phyloP scores from a whole-genome alignment of 2,329 filamentous ascomycete genomes.

The Sarocladiaceae sp. region DNA sequence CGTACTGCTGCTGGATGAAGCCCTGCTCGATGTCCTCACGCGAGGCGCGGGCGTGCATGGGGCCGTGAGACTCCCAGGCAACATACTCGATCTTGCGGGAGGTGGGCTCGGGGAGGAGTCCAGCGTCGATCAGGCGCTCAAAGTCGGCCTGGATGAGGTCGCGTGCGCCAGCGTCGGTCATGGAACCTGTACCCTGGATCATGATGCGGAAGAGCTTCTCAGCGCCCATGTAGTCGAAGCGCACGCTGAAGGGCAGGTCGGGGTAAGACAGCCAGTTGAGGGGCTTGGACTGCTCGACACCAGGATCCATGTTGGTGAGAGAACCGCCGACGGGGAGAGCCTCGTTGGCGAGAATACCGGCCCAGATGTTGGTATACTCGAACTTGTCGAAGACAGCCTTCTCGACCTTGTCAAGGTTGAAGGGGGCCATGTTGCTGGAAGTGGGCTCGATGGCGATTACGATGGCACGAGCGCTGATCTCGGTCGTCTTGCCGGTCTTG shows the following conservation, averaged over 20 bases:
- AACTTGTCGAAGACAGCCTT: conserved; percentile 26
- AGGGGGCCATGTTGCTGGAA: conserved; percentile 22
- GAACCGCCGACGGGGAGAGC: conserved; percentile 17
- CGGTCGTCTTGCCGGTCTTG: conserved; percentile 16
- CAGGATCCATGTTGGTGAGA: conserved; percentile 18
- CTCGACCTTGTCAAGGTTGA: conserved; percentile 26
- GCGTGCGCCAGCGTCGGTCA: conserved; percentile 17
- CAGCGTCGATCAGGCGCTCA: conserved; percentile 20
- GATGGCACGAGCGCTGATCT: conserved; percentile 27
- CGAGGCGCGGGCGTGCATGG: conserved; percentile 27
- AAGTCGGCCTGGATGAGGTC: conserved; percentile 20
- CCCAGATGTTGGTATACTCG: conserved; percentile 24
- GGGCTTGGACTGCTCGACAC: conserved; percentile 14
- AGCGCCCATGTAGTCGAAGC: conserved; percentile 24
- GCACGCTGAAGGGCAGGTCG: conserved; percentile 16
- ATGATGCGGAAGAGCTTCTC: conserved; percentile 25
- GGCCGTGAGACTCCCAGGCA: conserved; percentile 28
- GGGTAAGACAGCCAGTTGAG: conserved; percentile 16
- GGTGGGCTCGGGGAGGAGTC: conserved; percentile 17
- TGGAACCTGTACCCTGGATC: conserved; percentile 18
- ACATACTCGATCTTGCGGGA: conserved; percentile 23
- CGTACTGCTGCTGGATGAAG: conserved; percentile 34
- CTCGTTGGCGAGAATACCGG: conserved; percentile 22
- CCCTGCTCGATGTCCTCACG: conserved; percentile 28
- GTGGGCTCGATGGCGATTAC: conserved; percentile 30